Percentiles rank a stretch among this genome's conserved stretches.
Conservation (phyloP, 2,329 filamentous ascomycete species). For the Trichoderma asperellum region DNA sequence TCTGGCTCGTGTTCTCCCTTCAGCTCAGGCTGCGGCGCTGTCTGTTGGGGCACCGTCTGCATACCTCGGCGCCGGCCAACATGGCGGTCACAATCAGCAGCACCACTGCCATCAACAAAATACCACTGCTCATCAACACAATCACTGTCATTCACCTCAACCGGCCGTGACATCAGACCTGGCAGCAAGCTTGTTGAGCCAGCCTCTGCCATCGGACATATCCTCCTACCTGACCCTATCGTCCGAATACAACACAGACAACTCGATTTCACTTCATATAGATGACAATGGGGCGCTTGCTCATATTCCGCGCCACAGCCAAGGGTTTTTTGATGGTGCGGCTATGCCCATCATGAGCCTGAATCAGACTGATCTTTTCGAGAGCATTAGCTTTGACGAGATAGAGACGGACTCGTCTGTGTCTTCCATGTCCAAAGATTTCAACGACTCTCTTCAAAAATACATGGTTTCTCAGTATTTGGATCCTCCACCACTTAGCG, state of each 20-base stretch:
- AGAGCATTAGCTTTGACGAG: slow-evolving; percentile 43
- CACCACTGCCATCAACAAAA: slow-evolving; percentile 1
- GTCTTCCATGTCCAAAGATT: slow-evolving; percentile 38
- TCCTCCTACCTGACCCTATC: slow-evolving; percentile 47
- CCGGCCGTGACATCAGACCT: slow-evolving; percentile 37
- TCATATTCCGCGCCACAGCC: neutral
- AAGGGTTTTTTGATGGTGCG: slow-evolving; percentile 13
- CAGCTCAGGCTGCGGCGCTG: neutral
- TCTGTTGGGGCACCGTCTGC: neutral
- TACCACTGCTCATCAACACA: neutral
- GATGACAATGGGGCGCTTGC: slow-evolving; percentile 5
- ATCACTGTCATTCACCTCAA: slow-evolving; percentile 11
- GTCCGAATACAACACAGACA: slow-evolving; percentile 19
- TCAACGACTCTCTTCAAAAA: slow-evolving; percentile 37
- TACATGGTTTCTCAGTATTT: slow-evolving; percentile 35
- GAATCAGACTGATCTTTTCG: slow-evolving; percentile 39
- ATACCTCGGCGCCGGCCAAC: neutral
- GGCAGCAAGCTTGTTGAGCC: slow-evolving; percentile 44
- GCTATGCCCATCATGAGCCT: slow-evolving; percentile 30
- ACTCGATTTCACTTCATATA: slow-evolving; percentile 30
- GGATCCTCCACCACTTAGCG: slow-evolving; percentile 29
- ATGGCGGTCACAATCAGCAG: too few species aligned
- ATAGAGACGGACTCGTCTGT: slow-evolving; percentile 37
- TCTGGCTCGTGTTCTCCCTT: neutral
- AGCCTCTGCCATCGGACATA: slow-evolving; percentile 36